Base-by-base conservation (phyloP, 805 yeast species). In the Wickerhamomyces subpelliculosus region DNA sequence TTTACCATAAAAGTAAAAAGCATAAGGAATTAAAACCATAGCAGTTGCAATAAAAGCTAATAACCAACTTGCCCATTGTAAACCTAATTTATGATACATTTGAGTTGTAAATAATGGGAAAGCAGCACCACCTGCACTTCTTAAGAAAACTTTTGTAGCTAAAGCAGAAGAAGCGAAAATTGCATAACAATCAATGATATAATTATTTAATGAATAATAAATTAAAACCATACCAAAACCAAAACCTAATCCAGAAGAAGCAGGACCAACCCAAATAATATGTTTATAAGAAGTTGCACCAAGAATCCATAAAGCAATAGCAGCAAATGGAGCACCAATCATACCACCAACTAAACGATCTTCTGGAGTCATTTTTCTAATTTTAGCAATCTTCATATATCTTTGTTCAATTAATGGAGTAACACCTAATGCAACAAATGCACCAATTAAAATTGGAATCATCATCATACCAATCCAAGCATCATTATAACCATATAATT, bases 371-470 rank as follows among this genome's bases (percentile, higher is more conserved):
- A 89, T 82, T 20, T 58, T 65, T 61, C 89, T 71, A 42, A 58
- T 62, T 43, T 71, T 64, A 36, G 75, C 60, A 56, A 80, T 49
- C 27, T 61, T 60, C 37, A 69, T 58, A 57, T 87, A 88, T 42
- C 61, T 54, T 45, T 63, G 70, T 58, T 88, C 97, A 45, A 87
- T 60, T 27, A 75, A 50, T 19, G 89, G 87, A 4, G 96, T 87
- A n/a, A 85, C 76, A 8, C 65, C 48, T 26, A 88, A 65, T 0
- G 95, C 95, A 30, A 78, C 60, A 13, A 66, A 60, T 1, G 96
- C 96, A 46, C 97, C 97, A 42, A 88, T 85, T 46, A 88, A 64
- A 52, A 88, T 88, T 19, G 96, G 96, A 52, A 88, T 82, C 49
- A 84, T 73, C 95, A 89, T 85, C 49, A 88, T 65, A 26, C 96